A percentile compares a stretch with the other conserved stretches of the same genome.
These are phyloP conservation scores for Primulina tabacum DNA, from an alignment of 257 asterid species.

Conservation along the genomic window DNA sequence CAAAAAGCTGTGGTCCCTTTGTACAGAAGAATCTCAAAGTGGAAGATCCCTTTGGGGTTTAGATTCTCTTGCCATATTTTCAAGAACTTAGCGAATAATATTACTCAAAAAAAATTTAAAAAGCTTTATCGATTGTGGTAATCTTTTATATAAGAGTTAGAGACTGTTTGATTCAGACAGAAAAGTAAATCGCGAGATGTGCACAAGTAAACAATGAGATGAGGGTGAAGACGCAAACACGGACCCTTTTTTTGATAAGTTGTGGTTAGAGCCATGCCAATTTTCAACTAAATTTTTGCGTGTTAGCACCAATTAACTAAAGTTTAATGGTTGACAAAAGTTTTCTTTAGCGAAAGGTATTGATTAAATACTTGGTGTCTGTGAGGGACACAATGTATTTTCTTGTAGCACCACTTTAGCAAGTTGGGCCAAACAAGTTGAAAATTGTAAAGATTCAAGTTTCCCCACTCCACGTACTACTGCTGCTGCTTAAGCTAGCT, in stretches of 20 bases:
- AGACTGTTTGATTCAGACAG: too few relatives aligned
- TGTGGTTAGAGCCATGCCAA: too few relatives aligned
- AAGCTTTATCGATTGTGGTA: too few relatives aligned
- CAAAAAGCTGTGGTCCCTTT: conserved; percentile 42
- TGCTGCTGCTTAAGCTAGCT: not conserved
- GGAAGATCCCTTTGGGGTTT: conserved; percentile 40
- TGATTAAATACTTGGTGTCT: not conserved
- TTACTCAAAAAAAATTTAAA: too few relatives aligned
- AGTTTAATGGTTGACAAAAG: not conserved
- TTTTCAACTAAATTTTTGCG: too few relatives aligned
- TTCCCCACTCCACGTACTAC: too few relatives aligned
- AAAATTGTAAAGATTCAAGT: conserved; percentile 20
- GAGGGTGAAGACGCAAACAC: too few relatives aligned
- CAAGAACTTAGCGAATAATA: conserved; percentile 16
- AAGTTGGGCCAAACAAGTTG: conserved; percentile 26
- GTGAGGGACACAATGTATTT: not conserved
- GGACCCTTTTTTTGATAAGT: too few relatives aligned
- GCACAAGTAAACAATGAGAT: too few relatives aligned
- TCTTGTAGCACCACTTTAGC: conserved; percentile 22
- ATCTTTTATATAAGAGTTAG: too few relatives aligned
- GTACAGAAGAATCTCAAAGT: conserved; percentile 48
- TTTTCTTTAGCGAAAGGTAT: not conserved
- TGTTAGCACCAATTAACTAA: too few relatives aligned
- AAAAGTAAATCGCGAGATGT: too few relatives aligned
- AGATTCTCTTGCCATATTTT: conserved; percentile 32